A percentile compares a stretch with the other conserved stretches of the same genome.
Evolutionary conservation across 2,329 filamentous ascomycete genomes (phyloP).

Genomic region (Pseudogymnoascus sp.): DNA sequence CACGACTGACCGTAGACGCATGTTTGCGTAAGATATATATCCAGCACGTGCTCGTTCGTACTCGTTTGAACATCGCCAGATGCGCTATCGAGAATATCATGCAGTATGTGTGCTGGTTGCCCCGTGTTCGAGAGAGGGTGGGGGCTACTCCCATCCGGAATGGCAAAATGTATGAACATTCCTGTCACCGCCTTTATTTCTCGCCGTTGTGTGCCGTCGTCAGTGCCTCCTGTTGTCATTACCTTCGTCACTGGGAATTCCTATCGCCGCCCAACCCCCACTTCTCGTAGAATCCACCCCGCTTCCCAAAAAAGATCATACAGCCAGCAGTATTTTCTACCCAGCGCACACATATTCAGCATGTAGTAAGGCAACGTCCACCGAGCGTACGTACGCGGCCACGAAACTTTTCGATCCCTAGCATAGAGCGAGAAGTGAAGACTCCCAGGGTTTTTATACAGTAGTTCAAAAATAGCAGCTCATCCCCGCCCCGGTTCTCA

Average conservation of each 20-base stretch:
- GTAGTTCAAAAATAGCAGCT: background rate
- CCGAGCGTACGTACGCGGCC: background rate
- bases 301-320: background rate
- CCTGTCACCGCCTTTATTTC: no score
- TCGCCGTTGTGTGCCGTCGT: no score
- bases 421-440: background rate
- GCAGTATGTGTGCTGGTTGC: background rate
- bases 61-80: background rate
- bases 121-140: no score
- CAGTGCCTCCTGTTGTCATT: no score
- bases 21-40: background rate
- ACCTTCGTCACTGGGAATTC: no score
- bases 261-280: background rate
- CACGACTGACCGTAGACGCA: background rate
- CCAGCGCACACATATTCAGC: background rate
- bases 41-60: background rate
- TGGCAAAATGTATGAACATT: no score
- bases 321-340: background rate
- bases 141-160: no score
- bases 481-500: background rate
- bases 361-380: background rate
- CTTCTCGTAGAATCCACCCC: background rate
- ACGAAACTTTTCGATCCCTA: background rate
- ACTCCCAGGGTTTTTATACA: background rate
- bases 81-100: no score